A percentile compares a stretch with the other conserved stretches of the same genome.
These are phyloP conservation scores for Stellera chamaejasme DNA, from an alignment of 345 rosid species.

Conservation along the genomic window DNA sequence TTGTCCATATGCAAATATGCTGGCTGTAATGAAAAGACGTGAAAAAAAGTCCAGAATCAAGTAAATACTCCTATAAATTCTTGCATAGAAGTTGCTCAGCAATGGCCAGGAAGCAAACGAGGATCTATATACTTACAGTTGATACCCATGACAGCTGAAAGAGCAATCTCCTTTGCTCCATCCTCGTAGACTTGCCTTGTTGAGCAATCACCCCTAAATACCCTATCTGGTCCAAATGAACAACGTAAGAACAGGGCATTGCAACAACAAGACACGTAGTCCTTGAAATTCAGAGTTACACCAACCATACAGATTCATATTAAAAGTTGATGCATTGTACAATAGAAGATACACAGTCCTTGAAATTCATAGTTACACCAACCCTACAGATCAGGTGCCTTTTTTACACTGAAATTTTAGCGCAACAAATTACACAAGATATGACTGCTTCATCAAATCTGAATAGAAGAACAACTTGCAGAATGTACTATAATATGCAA, in stretches of 20 bases:
- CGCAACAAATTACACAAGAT: background rate
- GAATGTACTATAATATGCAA: background rate
- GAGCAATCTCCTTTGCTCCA: constrained; percentile 81
- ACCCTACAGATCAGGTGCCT: background rate
- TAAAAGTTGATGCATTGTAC: background rate
- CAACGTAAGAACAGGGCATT: constrained; percentile 6
- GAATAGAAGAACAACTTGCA: constrained; percentile 3
- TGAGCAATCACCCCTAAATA: constrained; percentile 74
- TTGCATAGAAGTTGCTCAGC: background rate
- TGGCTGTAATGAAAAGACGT: constrained; percentile 41
- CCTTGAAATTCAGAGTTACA: too few relatives aligned
- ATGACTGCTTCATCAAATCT: background rate
- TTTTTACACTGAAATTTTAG: background rate
- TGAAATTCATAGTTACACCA: too few relatives aligned
- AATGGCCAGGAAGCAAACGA: background rate
- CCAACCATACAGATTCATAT: background rate
- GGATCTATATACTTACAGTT: constrained; percentile 51
- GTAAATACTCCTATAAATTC: background rate
- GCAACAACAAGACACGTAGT: too few relatives aligned
- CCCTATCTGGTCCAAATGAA: constrained; percentile 57
- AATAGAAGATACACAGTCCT: background rate
- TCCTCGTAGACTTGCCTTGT: constrained; percentile 79
- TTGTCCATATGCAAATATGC: constrained; percentile 96
- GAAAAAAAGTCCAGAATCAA: background rate
- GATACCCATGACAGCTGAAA: constrained; percentile 82